Evolutionary conservation across 1,139 yeast species (phyloP).

Genomic region (Candida sanyaensis): DNA sequence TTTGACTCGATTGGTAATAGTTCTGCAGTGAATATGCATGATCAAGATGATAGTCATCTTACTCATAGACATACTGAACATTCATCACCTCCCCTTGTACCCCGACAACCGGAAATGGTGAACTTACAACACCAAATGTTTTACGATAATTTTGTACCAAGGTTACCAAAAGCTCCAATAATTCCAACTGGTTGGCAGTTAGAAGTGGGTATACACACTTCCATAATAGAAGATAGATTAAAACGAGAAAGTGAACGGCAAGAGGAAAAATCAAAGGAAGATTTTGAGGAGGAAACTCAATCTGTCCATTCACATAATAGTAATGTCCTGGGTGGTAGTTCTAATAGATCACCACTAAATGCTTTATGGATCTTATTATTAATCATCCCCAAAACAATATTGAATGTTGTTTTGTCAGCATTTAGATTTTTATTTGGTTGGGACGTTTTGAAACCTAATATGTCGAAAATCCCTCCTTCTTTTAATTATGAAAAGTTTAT

Average conservation of each 20-base stretch:
- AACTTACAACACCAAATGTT: slow-evolving; percentile 39
- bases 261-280: slow-evolving; percentile 5
- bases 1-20: slow-evolving; percentile 27
- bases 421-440: slow-evolving; percentile 34
- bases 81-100: neutral
- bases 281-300: slow-evolving; percentile 8
- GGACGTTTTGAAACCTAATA: slow-evolving; percentile 9
- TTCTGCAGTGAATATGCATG: slow-evolving; percentile 20
- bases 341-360: slow-evolving; percentile 14
- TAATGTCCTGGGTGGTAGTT: neutral
- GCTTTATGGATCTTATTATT: slow-evolving; percentile 47
- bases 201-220: slow-evolving; percentile 47
- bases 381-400: slow-evolving; percentile 46
- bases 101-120: slow-evolving; percentile 14
- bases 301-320: slow-evolving; percentile 2
- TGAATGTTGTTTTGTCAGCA: slow-evolving; percentile 35
- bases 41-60: slow-evolving; percentile 9
- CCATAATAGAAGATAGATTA: slow-evolving; percentile 22
- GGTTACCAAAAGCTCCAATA: slow-evolving; percentile 44
- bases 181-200: slow-evolving; percentile 45
- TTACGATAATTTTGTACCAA: slow-evolving; percentile 37
- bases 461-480: slow-evolving; percentile 25
- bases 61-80: slow-evolving; percentile 6
- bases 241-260: slow-evolving; percentile 6
- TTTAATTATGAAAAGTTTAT: slow-evolving; percentile 26